Evolutionary conservation across 2,329 filamentous ascomycete genomes (phyloP).

Genomic region (Emergomyces pasteurianus): DNA sequence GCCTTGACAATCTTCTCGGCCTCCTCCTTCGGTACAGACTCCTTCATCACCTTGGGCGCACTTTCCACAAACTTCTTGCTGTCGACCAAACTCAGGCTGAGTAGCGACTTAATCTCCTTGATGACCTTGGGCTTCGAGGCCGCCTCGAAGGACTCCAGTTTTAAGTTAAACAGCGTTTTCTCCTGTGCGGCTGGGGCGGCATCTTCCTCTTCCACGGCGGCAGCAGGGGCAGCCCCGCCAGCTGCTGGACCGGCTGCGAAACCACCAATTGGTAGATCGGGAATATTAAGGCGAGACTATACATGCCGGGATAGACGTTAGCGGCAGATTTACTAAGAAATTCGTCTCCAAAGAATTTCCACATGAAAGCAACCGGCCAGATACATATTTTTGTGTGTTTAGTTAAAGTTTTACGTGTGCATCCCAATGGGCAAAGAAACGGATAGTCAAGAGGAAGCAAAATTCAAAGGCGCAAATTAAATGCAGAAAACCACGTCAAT

Average conservation of each 20-base stretch:
- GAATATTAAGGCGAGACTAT: slow-evolving; percentile 89
- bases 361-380: neutral
- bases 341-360: neutral
- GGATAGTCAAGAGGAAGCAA: neutral
- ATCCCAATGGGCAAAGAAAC: neutral
- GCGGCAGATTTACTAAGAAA: neutral
- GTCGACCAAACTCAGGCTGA: slow-evolving; percentile 92
- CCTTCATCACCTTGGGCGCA: slow-evolving; percentile 97
- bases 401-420: neutral
- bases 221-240: slow-evolving; percentile 47
- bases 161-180: slow-evolving; percentile 95
- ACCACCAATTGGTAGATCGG: slow-evolving; percentile 87
- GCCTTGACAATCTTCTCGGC: slow-evolving; percentile 95
- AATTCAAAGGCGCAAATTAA: neutral
- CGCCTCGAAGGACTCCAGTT: slow-evolving; percentile 81
- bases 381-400: neutral
- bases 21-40: slow-evolving; percentile 97
- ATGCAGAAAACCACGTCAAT: neutral
- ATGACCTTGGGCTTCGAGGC: slow-evolving; percentile 95
- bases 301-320: neutral
- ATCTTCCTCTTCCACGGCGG: slow-evolving; percentile 60
- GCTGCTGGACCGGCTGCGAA: slow-evolving; percentile 56
- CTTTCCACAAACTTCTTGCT: slow-evolving; percentile 99
- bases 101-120: slow-evolving; percentile 97
- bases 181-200: slow-evolving; percentile 78